Base-by-base conservation (phyloP, 2,329 filamentous ascomycete species). In the Ophiostoma australiae region DNA sequence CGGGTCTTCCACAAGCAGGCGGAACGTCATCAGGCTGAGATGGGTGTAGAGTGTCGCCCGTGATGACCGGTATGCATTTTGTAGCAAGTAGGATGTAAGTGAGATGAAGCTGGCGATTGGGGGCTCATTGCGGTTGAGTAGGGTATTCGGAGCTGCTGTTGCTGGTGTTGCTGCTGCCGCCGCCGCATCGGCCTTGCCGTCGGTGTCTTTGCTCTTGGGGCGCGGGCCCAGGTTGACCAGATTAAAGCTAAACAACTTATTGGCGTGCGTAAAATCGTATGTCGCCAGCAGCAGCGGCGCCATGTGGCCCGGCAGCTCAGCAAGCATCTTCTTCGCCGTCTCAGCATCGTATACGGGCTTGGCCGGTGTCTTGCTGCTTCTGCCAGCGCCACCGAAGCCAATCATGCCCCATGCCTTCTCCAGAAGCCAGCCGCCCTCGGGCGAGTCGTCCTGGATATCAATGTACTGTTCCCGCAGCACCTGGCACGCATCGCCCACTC, bases 241-340 rank as follows among this genome's bases (percentile, higher is more conserved):
- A 76, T 91, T 94, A 78, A 92, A 91, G 79, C 92, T 94, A 80
- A 99, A 98, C 10, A 97, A 84, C 80, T 97, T 98, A 82, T 98
- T 99, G 44, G 94, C 91, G 77, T 97, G 91, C 3, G 90, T 89
- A 78, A 98, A 98, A 78, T 98, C 95, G 78, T 98, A 99, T 0
- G 92, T 90, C 0, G 93, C 90, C 44, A 99, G 84, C 4, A 98
- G 81, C 2, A 96, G 84, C 4, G 94, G 89, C 20, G 93, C 91
- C 78, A 94, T 89, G 72, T 89, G 86, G 2, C 89, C 89, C 1
- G 95, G 95, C 90, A 97, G 81, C 73, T 88, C 86, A 5, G 89
- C 85, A 77, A 98, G 97, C 78, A 94, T 86, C 71, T 90, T 87
- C 79, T 94, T 97, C 7, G 91, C 89, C 71, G 92, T 91, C 74